These are phyloP conservation scores for Raphanus sativus DNA, from an alignment of 345 rosid species.

Conservation along the genomic window DNA sequence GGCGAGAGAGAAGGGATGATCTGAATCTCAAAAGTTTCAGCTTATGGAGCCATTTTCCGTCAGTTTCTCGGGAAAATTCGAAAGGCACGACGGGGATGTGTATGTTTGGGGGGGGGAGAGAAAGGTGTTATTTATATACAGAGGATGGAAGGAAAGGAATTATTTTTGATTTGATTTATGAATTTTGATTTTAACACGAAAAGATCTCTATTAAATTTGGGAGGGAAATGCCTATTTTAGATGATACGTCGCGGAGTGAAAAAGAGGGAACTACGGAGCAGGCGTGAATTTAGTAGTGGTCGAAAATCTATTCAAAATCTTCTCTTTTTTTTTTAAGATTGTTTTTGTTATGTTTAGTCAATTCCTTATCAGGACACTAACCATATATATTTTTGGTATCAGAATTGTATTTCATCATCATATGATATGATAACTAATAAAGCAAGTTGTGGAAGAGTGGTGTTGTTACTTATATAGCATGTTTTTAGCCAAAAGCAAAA, in stretches of 20 bases:
- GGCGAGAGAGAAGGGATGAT: not conserved
- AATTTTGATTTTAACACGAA: not conserved
- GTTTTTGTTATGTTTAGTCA: slow-evolving; percentile 20
- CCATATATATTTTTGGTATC: not conserved
- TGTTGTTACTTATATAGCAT: slow-evolving; percentile 19
- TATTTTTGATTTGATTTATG: slow-evolving; percentile 16
- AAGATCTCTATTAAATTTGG: not conserved
- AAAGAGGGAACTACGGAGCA: slow-evolving; percentile 30
- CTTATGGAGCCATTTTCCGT: slow-evolving; percentile 38
- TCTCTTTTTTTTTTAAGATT: slow-evolving; percentile 1
- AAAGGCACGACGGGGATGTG: not conserved
- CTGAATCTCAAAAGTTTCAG: slow-evolving; percentile 14
- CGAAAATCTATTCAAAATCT: not conserved
- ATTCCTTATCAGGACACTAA: not conserved
- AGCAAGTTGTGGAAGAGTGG: slow-evolving; percentile 21
- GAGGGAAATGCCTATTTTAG: not conserved
- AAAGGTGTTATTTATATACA: not conserved
- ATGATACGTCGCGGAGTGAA: not conserved
- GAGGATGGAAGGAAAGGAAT: not conserved
- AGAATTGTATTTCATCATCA: not conserved
- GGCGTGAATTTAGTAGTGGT: slow-evolving; percentile 36
- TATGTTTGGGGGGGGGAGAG: too few species aligned
- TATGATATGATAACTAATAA: not conserved
- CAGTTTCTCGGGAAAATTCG: slow-evolving; percentile 31
- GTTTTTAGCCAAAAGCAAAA: slow-evolving; percentile 21